These are phyloP conservation scores for Rhodotorula sp. DNA, from an alignment of 1,284 basidiomycete species.

Conservation along the genomic window DNA sequence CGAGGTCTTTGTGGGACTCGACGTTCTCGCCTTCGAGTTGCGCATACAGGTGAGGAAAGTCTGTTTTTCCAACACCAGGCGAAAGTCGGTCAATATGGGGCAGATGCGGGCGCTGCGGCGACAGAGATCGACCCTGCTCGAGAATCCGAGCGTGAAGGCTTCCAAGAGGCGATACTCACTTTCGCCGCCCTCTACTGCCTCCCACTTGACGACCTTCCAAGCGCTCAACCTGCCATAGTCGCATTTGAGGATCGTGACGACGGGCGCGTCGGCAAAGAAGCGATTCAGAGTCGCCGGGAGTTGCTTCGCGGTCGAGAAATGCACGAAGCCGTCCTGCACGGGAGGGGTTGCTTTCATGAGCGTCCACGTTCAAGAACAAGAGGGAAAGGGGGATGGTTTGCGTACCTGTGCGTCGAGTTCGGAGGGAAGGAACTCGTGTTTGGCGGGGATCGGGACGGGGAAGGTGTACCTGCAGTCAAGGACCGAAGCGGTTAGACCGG, in stretches of 20 bases:
- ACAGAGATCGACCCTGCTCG: too few species aligned
- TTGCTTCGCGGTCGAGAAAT: slow-evolving; percentile 62
- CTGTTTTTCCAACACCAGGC: slow-evolving; percentile 37
- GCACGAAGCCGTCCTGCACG: slow-evolving; percentile 56
- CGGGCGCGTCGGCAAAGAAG: slow-evolving; percentile 55
- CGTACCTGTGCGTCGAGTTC: slow-evolving; percentile 29
- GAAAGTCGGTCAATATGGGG: neutral
- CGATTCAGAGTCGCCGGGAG: slow-evolving; percentile 57
- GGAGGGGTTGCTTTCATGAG: neutral
- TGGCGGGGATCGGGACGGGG: slow-evolving; percentile 35
- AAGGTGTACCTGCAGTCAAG: slow-evolving; percentile 19
- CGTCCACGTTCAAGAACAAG: neutral
- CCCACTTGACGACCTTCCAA: slow-evolving; percentile 54
- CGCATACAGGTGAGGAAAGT: slow-evolving; percentile 62
- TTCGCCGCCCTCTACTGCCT: slow-evolving; percentile 48
- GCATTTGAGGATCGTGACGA: slow-evolving; percentile 57
- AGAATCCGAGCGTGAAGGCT: too few species aligned
- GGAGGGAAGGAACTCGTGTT: slow-evolving; percentile 22
- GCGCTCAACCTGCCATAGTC: slow-evolving; percentile 49
- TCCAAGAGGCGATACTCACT: neutral
- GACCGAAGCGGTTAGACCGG: too few species aligned
- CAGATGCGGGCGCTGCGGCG: too few species aligned
- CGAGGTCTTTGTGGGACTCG: slow-evolving; percentile 30
- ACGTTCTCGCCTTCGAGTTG: slow-evolving; percentile 53
- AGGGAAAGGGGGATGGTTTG: too few species aligned